Evolutionary conservation across 257 asterid species (phyloP).

Genomic region (Solanum chaucha): DNA sequence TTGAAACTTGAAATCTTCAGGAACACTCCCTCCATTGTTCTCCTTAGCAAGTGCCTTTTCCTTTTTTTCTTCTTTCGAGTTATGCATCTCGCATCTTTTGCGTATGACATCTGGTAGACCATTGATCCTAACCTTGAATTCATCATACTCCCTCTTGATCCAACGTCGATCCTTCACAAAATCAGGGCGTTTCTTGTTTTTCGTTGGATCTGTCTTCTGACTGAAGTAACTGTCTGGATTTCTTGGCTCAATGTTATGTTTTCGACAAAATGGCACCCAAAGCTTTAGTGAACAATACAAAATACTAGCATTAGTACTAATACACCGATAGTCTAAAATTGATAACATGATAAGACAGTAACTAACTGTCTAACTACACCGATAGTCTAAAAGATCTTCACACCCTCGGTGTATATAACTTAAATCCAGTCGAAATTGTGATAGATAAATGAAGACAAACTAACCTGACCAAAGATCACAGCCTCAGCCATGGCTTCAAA

Average conservation of each 20-base stretch:
- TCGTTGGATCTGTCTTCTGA: constrained; percentile 72
- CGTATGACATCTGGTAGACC: constrained; percentile 69
- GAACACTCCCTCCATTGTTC: constrained; percentile 37
- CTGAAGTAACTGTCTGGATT: constrained; percentile 94
- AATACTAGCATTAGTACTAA: neutral
- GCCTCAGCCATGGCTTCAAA: constrained; percentile 99
- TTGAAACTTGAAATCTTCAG: constrained; percentile 25
- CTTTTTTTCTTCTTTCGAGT: constrained; percentile 41
- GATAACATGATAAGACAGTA: neutral
- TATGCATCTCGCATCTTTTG: constrained; percentile 63
- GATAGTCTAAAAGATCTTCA: neutral
- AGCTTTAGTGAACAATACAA: constrained; percentile 22
- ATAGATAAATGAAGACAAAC: neutral
- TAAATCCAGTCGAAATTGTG: neutral
- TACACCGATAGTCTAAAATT: neutral
- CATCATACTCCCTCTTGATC: constrained; percentile 97
- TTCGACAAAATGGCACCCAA: constrained; percentile 96
- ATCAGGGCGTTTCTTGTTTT: constrained; percentile 68
- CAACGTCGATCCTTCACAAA: constrained; percentile 92
- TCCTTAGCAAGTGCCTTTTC: constrained; percentile 37
- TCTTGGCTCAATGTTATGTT: constrained; percentile 83
- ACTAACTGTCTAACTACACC: neutral
- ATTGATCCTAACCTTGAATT: constrained; percentile 86
- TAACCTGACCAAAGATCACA: constrained; percentile 80
- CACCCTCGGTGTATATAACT: neutral